These are phyloP conservation scores for Pseudohyphozyma bogoriensis DNA, from an alignment of 768 basidiomycete genomes.

Conservation along the genomic window DNA sequence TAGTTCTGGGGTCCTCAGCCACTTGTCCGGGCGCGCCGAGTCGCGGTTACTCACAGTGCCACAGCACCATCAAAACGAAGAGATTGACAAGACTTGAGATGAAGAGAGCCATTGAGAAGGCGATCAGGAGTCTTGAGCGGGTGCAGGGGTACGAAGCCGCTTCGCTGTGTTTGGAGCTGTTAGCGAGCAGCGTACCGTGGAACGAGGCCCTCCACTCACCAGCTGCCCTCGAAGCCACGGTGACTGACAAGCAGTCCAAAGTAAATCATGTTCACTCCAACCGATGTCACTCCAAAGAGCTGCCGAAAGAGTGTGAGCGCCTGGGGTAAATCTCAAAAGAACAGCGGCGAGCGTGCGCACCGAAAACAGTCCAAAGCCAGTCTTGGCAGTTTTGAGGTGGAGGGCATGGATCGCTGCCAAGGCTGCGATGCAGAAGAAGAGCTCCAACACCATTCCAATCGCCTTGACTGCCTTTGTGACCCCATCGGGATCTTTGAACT, in stretches of 20 bases:
- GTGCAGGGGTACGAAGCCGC: no score
- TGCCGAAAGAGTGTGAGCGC: not conserved
- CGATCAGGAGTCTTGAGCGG: no score
- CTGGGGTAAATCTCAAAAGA: not conserved
- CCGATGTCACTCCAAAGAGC: not conserved
- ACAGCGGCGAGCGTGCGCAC: no score
- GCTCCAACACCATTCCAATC: not conserved
- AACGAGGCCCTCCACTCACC: not conserved
- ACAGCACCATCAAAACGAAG: not conserved
- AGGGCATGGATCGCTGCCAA: no score
- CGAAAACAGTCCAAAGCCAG: no score
- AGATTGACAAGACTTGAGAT: not conserved
- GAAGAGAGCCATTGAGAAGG: not conserved
- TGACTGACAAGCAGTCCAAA: not conserved
- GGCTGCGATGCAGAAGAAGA: not conserved
- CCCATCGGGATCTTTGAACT: no score
- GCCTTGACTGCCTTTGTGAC: no score
- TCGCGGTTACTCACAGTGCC: not conserved
- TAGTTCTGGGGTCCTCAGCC: not conserved
- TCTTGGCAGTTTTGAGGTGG: no score
- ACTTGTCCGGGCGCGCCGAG: not conserved
- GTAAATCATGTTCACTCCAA: not conserved
- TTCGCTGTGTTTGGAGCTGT: no score
- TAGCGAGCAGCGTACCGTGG: not conserved
- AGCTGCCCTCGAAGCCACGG: not conserved